These are phyloP conservation scores for Prototheca wickerhamii DNA, from an alignment of 163 green algal species.

Conservation along the genomic window DNA sequence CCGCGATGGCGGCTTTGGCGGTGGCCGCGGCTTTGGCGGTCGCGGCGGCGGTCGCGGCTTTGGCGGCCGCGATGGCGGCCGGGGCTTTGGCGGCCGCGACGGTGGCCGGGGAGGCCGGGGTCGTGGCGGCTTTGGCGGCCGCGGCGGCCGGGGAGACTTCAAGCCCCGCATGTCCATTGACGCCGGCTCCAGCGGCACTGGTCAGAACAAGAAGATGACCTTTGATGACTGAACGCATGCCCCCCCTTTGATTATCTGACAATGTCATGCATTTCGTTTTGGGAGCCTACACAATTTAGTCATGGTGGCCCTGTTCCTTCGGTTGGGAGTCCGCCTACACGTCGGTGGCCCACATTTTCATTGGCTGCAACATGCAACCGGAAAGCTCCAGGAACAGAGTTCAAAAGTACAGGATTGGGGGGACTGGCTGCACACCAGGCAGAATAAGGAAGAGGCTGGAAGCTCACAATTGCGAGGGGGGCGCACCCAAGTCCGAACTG, in stretches of 20 bases:
- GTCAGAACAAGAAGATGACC: constrained; percentile 64
- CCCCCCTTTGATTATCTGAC: not conserved
- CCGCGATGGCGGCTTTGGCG: constrained; percentile 31
- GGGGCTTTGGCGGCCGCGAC: constrained; percentile 13
- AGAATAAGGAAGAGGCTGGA: too few species aligned
- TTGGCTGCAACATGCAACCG: too few species aligned
- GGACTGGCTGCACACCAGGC: too few species aligned
- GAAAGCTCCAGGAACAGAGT: too few species aligned
- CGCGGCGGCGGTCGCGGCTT: constrained; percentile 31
- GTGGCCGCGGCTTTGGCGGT: constrained; percentile 33
- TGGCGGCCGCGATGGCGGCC: constrained; percentile 33
- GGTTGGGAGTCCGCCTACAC: too few species aligned
- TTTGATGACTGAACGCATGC: constrained; percentile 42
- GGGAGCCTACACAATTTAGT: too few species aligned
- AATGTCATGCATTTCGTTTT: too few species aligned
- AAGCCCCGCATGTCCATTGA: constrained; percentile 60
- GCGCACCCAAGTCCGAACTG: not conserved
- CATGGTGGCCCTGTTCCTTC: too few species aligned
- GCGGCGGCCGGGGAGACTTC: constrained; percentile 27
- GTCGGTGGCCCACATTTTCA: too few species aligned
- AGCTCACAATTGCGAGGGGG: not conserved
- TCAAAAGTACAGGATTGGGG: too few species aligned
- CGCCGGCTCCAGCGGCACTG: constrained; percentile 16
- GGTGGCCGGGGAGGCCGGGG: constrained; percentile 22
- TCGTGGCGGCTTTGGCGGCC: constrained; percentile 23